Percentiles rank a stretch among this genome's conserved stretches.
Conservation (phyloP, 306 rosid genomes). For the Rosa persica region DNA sequence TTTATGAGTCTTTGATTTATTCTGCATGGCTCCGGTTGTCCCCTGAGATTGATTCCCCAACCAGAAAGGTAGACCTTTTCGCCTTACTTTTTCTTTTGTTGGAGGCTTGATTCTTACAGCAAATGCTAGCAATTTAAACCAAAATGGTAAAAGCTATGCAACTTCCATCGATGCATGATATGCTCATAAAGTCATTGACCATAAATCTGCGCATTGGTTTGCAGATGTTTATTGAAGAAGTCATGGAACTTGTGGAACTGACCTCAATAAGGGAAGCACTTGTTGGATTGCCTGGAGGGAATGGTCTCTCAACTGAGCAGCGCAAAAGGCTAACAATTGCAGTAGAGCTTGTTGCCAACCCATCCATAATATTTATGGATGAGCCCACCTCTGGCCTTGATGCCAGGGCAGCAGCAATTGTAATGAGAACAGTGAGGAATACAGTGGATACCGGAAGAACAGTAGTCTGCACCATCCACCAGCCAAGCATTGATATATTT, state of each 20-base stretch:
- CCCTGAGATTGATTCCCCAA: conserved; percentile 60
- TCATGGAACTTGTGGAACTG: conserved; percentile 73
- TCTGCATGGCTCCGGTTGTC: conserved; percentile 87
- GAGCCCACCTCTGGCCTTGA: conserved; percentile 92
- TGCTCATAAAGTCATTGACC: background rate
- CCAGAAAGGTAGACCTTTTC: conserved; percentile 52
- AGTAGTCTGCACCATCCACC: conserved; percentile 86
- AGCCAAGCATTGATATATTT: conserved; percentile 81
- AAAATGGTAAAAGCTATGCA: background rate
- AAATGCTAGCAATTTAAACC: background rate
- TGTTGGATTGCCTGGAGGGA: conserved; percentile 73
- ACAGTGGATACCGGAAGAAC: conserved; percentile 84
- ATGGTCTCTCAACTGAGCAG: conserved; percentile 75
- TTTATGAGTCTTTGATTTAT: conserved; percentile 68
- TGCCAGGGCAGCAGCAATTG: conserved; percentile 83
- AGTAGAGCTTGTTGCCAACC: conserved; percentile 87
- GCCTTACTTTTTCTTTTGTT: background rate
- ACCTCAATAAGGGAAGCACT: conserved; percentile 59
- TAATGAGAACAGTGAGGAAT: conserved; percentile 83
- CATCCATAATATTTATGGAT: conserved; percentile 79
- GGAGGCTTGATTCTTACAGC: background rate
- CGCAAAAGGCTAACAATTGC: conserved; percentile 82
- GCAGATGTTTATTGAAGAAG: conserved; percentile 81
- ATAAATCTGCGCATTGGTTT: conserved; percentile 15
- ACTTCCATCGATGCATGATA: background rate